Evolutionary conservation across 805 yeast species (phyloP), one percentile per base, ranked within the genome.

Genomic region (Ogataea ganodermae): DNA sequence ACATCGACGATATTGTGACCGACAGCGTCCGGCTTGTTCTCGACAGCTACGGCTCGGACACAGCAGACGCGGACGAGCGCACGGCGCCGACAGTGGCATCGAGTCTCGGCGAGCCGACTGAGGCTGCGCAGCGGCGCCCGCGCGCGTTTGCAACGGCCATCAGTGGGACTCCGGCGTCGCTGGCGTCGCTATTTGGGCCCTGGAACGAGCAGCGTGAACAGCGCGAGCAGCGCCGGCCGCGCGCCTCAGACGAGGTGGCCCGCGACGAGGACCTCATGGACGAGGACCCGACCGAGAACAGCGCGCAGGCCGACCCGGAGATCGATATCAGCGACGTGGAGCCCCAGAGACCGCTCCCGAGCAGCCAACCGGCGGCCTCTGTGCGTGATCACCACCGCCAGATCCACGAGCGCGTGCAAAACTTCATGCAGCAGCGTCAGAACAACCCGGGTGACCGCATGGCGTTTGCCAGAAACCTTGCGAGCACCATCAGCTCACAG

Each of bases 1-100:
- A 61, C 42, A 61, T 66, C 14, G 61, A 65, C 50, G 46, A 45
- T 18, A 52, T 66, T 16, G 42, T 63, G 13, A 53, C 67, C 8
- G 60, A 56, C 28, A 48, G 51, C 6, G 53, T 64, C 9, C 55
- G 66, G 47, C 44, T 46, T 3, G 33, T 40, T 3, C 39, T 64
- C 14, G 60, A 59, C 27, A 46, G 59, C 17, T 62, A 57, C 49
- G 42, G 33, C n/a, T 44, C 46, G 13, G 51, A 38, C 4, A 33
- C 55, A 16, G 20, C 50, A 9, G 17, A 35, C 40, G 33, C 24
- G 13, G 39, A 37, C 35, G 23, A 22, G 4, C 8, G 13, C 14
- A 33, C 45, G 18, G 36, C 50, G 17, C 35, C 50, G 14, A 51
- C 62, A 5, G 57, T 56, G 31, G 53, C 57, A 3, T 36, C 51